These are phyloP conservation scores for Tremella yokohamensis DNA, from an alignment of 768 basidiomycete genomes.

Conservation along the genomic window DNA sequence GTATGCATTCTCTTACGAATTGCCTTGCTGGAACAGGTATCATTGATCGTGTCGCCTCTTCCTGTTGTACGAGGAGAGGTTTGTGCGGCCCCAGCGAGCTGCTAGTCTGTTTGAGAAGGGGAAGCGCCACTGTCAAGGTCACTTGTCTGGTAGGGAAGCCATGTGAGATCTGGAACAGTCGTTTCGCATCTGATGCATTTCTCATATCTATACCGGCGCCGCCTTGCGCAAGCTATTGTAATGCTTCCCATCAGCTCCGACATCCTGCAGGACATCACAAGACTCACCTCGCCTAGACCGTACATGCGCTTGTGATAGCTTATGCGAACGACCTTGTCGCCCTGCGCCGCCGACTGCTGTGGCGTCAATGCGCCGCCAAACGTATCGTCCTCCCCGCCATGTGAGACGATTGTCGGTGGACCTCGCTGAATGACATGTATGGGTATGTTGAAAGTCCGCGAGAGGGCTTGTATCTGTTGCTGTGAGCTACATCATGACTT, in stretches of 20 bases:
- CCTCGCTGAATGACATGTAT: constrained; percentile 88
- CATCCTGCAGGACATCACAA: neutral
- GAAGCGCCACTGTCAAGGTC: no score
- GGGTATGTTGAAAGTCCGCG: constrained; percentile 71
- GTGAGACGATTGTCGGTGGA: constrained; percentile 75
- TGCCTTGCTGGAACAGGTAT: no score
- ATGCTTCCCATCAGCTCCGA: constrained; percentile 10
- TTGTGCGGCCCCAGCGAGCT: no score
- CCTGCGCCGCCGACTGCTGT: constrained; percentile 47
- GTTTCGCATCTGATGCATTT: no score
- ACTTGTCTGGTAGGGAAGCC: no score
- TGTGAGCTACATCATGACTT: neutral
- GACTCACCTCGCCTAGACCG: constrained; percentile 85
- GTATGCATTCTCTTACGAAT: no score
- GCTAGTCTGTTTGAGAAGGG: no score
- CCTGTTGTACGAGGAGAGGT: no score
- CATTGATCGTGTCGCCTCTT: no score
- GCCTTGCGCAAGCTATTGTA: constrained; percentile 29
- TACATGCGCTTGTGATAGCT: constrained; percentile 94
- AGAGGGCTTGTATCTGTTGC: constrained; percentile 70
- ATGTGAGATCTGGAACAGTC: no score
- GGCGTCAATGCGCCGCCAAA: constrained; percentile 45
- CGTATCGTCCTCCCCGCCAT: constrained; percentile 58
- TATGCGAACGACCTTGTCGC: constrained; percentile 59
- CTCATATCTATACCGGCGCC: no score